Conservation (phyloP, 768 basidiomycete species). For the Neoboletus magnificus region DNA sequence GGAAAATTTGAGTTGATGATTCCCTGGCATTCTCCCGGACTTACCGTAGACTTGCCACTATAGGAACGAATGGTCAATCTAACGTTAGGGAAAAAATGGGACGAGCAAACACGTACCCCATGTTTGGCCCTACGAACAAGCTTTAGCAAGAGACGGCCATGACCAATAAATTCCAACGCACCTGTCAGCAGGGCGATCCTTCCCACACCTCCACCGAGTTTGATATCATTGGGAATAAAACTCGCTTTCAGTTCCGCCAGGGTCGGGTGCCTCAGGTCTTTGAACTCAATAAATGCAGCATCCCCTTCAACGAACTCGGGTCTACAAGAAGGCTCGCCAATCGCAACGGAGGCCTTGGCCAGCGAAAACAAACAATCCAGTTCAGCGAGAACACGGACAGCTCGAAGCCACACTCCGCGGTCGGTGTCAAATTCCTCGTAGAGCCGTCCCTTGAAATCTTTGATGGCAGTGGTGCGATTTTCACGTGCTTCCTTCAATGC, state of each 20-base stretch:
- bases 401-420: constrained; percentile 76
- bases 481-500: constrained; percentile 92
- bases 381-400: constrained; percentile 84
- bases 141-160: background rate
- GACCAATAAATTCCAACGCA: constrained; percentile 27
- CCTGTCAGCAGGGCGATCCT: constrained; percentile 87
- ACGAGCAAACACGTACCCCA: constrained; percentile 59
- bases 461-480: constrained; percentile 74
- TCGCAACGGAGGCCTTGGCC: constrained; percentile 81
- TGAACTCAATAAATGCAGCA: constrained; percentile 80
- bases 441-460: constrained; percentile 76
- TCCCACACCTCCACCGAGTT: constrained; percentile 71
- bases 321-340: constrained; percentile 92
- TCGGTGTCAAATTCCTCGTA: constrained; percentile 82
- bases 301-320: constrained; percentile 84
- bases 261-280: constrained; percentile 87
- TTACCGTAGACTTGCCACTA: constrained; percentile 76
- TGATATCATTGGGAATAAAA: constrained; percentile 94
- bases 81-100: background rate
- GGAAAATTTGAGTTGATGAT: background rate
- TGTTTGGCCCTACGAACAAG: constrained; percentile 62
- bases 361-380: constrained; percentile 94
- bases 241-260: constrained; percentile 62
- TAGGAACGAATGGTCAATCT: background rate
- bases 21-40: constrained; percentile 2